These are phyloP conservation scores for Acacia melanoxylon DNA, from an alignment of 306 rosid genomes.

Conservation along the genomic window DNA sequence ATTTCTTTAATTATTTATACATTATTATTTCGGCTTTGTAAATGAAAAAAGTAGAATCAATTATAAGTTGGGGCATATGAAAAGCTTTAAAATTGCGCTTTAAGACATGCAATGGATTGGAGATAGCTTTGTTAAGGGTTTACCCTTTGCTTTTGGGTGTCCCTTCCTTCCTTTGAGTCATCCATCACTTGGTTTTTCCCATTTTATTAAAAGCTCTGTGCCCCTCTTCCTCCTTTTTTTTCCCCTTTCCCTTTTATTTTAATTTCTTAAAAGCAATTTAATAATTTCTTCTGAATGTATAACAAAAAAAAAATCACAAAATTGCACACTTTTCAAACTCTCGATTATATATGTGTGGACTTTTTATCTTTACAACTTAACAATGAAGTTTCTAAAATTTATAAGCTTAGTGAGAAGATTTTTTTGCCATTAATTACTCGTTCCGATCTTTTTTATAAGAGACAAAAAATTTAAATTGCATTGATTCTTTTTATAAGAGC, in stretches of 20 bases:
- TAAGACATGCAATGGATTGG: not conserved
- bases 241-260: not conserved
- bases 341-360: no score
- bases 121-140: conserved; percentile 55
- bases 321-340: no score
- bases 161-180: conserved; percentile 46
- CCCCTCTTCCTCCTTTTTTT: not conserved
- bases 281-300: not conserved
- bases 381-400: no score
- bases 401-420: no score
- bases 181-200: conserved; percentile 40
- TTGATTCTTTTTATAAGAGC: no score
- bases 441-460: no score
- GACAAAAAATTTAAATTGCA: no score
- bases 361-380: no score
- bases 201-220: conserved; percentile 38
- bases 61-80: conserved; percentile 54
- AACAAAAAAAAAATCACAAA: not conserved
- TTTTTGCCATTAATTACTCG: no score
- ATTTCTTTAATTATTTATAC: conserved; percentile 16
- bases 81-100: conserved; percentile 53
- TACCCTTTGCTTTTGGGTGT: conserved; percentile 61
- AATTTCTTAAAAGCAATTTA: not conserved
- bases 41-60: conserved; percentile 65
- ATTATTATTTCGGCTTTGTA: conserved; percentile 25